These are phyloP conservation scores for Immersiella caudata DNA, from an alignment of 495 filamentous ascomycete species.

Conservation along the genomic window DNA sequence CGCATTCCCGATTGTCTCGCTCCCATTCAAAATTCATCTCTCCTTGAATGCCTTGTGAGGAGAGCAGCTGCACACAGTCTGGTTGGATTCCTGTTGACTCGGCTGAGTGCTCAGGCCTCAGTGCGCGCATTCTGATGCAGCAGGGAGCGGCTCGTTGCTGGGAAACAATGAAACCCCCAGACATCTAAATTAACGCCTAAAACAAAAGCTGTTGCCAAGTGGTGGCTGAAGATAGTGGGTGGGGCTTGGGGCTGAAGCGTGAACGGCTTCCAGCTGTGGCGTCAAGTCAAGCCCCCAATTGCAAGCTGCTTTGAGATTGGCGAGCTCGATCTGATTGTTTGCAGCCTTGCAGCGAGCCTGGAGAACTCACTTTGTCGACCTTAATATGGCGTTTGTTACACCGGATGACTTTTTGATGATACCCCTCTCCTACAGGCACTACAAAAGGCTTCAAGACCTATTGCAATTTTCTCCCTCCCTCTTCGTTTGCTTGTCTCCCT, in stretches of 20 bases:
- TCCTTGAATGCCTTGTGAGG: background rate
- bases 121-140: background rate
- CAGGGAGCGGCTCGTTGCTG: conserved; percentile 11
- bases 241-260: background rate
- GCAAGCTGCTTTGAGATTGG: background rate
- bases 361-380: background rate
- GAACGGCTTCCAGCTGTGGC: background rate
- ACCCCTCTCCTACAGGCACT: background rate
- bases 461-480: background rate
- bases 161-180: conserved; percentile 13
- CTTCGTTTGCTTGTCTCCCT: background rate
- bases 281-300: background rate
- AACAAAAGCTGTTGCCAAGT: background rate
- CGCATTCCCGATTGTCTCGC: background rate
- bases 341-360: background rate
- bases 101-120: background rate
- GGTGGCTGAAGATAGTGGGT: background rate
- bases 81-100: background rate
- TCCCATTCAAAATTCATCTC: too few species aligned
- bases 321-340: background rate
- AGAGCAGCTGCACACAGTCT: background rate
- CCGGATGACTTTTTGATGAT: background rate
- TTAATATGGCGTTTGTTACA: background rate
- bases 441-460: background rate
- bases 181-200: background rate